Base-by-base conservation (phyloP, 345 rosid genomes). In the Melaleuca quinquenervia region DNA sequence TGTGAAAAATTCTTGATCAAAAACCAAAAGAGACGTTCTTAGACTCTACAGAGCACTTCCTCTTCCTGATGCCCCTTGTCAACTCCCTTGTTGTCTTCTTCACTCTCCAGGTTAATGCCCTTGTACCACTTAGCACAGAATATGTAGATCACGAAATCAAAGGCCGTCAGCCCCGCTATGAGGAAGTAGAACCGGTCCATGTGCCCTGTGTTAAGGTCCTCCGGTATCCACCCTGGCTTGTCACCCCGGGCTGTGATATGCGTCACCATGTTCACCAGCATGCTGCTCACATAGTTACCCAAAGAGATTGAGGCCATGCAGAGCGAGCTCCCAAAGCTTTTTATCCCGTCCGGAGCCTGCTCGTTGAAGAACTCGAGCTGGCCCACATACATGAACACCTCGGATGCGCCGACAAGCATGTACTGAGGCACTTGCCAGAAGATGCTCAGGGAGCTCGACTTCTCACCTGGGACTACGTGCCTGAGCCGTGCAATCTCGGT, bases 371-470 rank as follows among this genome's bases (percentile, higher is more conserved):
- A 90, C 86, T 90, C 92, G 53, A 90, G 86, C 52, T 90, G 94
- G 7, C 94, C 94, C 6, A 92, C 89, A 32, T 92, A 92, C 94
- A 92, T 89, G 85, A 92, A 92, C 58, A 92, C 92, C 82, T 92
- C 94, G 2, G 92, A 90, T 27, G 92, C 89, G 32, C 94, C 94
- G 2, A 92, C 90, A 0, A 92, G 91, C 21, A 85, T 87, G 53
- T 92, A 92, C 84, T 92, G 94, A 20, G 94, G 94, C 53, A 92
- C 74, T 83, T 92, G 92, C 94, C 94, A 92, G n/a, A 92, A 88
- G 85, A 92, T 90, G 89, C 90, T 89, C 58, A 90, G 54, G 29
- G 90, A 62, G 88, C 92, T 89, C 3, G 80, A 50, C 83, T 88
- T 91, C 70, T 88, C 27, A 14, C 91, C 91, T 3, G 85, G 85